Base-by-base conservation (phyloP, 441 rosid species). In the Bruguiera hainesii region DNA sequence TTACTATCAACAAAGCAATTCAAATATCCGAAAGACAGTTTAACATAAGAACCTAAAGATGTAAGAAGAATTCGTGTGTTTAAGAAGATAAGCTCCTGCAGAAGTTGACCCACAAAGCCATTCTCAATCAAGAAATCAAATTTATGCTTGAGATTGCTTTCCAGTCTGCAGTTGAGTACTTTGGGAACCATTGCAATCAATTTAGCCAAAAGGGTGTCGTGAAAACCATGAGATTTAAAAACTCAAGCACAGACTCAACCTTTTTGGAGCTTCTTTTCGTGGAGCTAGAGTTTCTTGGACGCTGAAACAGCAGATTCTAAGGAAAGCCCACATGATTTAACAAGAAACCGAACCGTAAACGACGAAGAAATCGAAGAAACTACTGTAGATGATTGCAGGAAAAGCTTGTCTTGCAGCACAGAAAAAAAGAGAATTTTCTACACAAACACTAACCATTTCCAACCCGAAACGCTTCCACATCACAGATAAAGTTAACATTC, bases 101-200 rank as follows among this genome's bases (percentile, higher is more conserved):
- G 68, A 33, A 51, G 58, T 19, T 65, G 25, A 65, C 50, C 61
- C 31, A 56, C 35, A 20, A 37, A 23, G 48, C 61, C 69, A 25
- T 33, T 56, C 35, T 42, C n/a, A 7, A 8, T 25, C 19, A 66
- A 39, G 50, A 31, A 5, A 16, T 66, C 60, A 7, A 65, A 6
- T 31, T 55, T 65, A 18, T 60, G 69, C 13, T 33, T 39, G 23
- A 56, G 31, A 28, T 19, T 64, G 37, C 7, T 28, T 9, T 20
- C 60, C 2, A 65, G 8, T 21, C 35, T 65, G 60, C 30, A 65
- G 13, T 8, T 46, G 2, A 65, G 30, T 16, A 65, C 31, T 18
- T 10, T 1, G 21, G 69, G 61, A 8, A 33, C 31, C 52, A 35
- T 65, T 57, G 53, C 60, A 19, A 65, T 15, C 69, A 55, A 23